A percentile compares a stretch with the other conserved stretches of the same genome.
Evolutionary conservation across 1,284 basidiomycete genomes (phyloP).

Genomic region (Naganishia albida): DNA sequence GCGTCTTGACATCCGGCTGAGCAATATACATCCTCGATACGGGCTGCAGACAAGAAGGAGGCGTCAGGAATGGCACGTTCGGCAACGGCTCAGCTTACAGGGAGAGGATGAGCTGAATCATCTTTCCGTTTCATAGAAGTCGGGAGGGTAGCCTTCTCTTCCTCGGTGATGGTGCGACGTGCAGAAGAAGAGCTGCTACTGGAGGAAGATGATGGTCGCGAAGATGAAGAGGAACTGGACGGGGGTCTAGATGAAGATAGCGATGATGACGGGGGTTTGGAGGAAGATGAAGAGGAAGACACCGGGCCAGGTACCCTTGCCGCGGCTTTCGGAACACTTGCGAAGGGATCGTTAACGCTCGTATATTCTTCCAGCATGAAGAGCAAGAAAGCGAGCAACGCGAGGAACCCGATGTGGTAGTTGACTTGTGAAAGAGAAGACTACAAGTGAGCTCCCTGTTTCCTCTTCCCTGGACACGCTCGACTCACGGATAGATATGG

Average conservation of each 20-base stretch:
- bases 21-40: constrained; percentile 33
- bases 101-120: constrained; percentile 9
- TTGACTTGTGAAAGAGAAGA: constrained; percentile 21
- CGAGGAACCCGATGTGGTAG: constrained; percentile 27
- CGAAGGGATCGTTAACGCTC: background rate
- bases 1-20: constrained; percentile 20
- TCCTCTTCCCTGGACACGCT: too few species aligned
- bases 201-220: background rate
- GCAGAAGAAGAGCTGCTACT: background rate
- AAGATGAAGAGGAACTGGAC: constrained; percentile 9
- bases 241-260: constrained; percentile 5
- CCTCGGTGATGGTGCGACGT: constrained; percentile 15
- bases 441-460: background rate
- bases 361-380: constrained; percentile 31
- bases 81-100: constrained; percentile 3
- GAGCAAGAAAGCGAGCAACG: constrained; percentile 26
- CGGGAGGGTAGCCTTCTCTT: constrained; percentile 30
- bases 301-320: too few species aligned
- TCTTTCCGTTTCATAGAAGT: constrained; percentile 25
- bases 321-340: background rate
- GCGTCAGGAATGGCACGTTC: background rate
- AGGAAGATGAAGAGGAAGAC: constrained; percentile 2
- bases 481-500: constrained; percentile 22
- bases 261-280: background rate
- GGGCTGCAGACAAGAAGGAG: background rate